These are phyloP conservation scores for Fraxinus latifolia DNA, from an alignment of 305 asterid species.

Conservation along the genomic window DNA sequence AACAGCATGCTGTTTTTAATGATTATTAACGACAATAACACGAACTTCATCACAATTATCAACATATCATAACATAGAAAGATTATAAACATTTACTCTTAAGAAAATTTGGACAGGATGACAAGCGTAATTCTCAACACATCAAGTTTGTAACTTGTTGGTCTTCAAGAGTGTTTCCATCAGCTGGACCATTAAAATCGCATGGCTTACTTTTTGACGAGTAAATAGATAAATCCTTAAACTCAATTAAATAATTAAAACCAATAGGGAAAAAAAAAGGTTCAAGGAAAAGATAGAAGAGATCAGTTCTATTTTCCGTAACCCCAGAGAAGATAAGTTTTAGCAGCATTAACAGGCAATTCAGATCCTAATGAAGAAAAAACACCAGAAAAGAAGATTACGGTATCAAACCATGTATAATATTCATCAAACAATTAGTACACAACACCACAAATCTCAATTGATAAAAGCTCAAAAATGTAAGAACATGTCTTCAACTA, in stretches of 20 bases:
- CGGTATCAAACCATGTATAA: conserved; percentile 14
- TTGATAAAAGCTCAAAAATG: conserved; percentile 13
- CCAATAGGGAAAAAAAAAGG: not conserved
- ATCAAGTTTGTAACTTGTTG: not conserved
- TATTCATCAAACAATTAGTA: conserved; percentile 24
- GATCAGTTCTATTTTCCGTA: not conserved
- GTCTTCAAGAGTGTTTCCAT: not conserved
- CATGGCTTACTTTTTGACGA: not conserved
- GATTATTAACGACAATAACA: not conserved
- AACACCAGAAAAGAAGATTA: conserved; percentile 13
- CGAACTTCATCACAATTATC: not conserved
- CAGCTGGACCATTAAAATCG: not conserved
- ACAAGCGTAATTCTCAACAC: not conserved
- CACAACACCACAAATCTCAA: conserved; percentile 25
- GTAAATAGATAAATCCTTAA: not conserved
- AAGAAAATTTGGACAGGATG: not conserved
- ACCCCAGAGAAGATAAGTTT: not conserved
- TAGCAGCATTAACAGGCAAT: not conserved
- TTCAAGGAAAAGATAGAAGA: not conserved
- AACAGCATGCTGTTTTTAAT: not conserved
- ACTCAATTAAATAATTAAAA: not conserved
- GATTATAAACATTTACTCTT: not conserved
- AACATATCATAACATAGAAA: not conserved
- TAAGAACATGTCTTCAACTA: not conserved
- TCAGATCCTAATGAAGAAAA: not conserved